Percentiles rank a stretch among this genome's conserved stretches.
These are phyloP conservation scores for Phoma sp. DNA, from an alignment of 2,329 filamentous ascomycete species.

Conservation along the genomic window DNA sequence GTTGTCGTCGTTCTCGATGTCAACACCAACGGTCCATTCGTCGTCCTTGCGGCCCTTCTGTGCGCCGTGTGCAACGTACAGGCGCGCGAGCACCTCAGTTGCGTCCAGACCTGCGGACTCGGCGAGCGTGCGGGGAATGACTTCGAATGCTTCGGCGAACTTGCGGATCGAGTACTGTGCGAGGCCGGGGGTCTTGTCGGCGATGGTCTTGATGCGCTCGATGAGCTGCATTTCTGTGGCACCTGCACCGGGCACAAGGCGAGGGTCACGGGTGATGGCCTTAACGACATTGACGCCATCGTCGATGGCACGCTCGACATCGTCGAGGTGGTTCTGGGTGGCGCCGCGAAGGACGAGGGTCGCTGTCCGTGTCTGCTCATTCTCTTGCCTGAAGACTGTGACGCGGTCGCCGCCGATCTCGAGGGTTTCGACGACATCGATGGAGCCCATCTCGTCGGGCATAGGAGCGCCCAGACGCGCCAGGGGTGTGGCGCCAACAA, in stretches of 20 bases:
- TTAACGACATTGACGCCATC: constrained; percentile 99
- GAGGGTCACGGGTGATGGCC: constrained; percentile 91
- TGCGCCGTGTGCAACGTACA: constrained; percentile 89
- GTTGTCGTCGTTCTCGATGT: constrained; percentile 85
- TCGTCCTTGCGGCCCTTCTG: constrained; percentile 61
- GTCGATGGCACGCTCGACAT: constrained; percentile 94
- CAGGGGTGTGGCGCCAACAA: constrained; percentile 94
- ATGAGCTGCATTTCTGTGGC: constrained; percentile 94
- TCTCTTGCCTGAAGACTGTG: constrained; percentile 97
- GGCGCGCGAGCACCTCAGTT: constrained; percentile 89
- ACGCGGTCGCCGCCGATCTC: constrained; percentile 98
- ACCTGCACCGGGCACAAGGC: constrained; percentile 91
- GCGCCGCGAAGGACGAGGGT: constrained; percentile 94
- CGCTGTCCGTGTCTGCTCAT: constrained; percentile 87
- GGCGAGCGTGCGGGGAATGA: constrained; percentile 89
- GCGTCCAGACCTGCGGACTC: constrained; percentile 96
- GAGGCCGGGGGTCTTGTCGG: constrained; percentile 89
- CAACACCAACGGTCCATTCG: constrained; percentile 90
- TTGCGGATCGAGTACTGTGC: constrained; percentile 97
- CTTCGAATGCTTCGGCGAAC: constrained; percentile 96
- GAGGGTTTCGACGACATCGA: constrained; percentile 94
- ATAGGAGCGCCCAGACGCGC: constrained; percentile 95
- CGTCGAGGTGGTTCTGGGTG: constrained; percentile 97
- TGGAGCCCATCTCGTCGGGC: constrained; percentile 98
- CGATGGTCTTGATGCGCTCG: constrained; percentile 87